Percentiles rank a stretch among this genome's conserved stretches.
Conservation (phyloP, 2,329 filamentous ascomycete genomes). For the Alternaria dauci region DNA sequence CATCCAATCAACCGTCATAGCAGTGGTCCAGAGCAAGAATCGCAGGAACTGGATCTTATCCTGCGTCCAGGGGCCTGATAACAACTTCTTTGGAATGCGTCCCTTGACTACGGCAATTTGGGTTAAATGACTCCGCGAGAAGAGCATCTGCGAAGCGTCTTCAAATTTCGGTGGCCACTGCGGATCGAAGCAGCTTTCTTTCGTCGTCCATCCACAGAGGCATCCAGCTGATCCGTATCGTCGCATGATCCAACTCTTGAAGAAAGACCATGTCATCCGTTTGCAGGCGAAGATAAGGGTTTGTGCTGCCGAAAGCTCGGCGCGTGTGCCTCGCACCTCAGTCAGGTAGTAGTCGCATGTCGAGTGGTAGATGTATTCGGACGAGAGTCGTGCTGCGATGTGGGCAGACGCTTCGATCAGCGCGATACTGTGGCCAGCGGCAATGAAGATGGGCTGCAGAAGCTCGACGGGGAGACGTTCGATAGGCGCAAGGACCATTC, state of each 20-base stretch:
- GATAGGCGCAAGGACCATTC: slow-evolving; percentile 41
- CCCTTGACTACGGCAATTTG: slow-evolving; percentile 38
- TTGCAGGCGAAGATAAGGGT: slow-evolving; percentile 37
- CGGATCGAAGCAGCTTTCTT: slow-evolving; percentile 38
- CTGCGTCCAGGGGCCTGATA: slow-evolving; percentile 37
- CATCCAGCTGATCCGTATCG: slow-evolving; percentile 35
- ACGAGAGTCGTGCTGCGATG: slow-evolving; percentile 48
- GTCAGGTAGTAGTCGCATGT: slow-evolving; percentile 39
- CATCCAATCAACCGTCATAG: slow-evolving; percentile 45
- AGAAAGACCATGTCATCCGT: slow-evolving; percentile 49
- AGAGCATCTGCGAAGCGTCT: slow-evolving; percentile 39
- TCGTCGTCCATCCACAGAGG: slow-evolving; percentile 28
- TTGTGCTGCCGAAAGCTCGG: slow-evolving; percentile 30
- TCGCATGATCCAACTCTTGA: slow-evolving; percentile 34
- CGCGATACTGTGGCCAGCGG: slow-evolving; percentile 55
- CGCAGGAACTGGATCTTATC: slow-evolving; percentile 43
- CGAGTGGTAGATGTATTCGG: slow-evolving; percentile 32
- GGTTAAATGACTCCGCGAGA: slow-evolving; percentile 39
- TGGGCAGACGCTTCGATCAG: slow-evolving; percentile 50
- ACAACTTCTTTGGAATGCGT: slow-evolving; percentile 41
- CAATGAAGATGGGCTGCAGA: slow-evolving; percentile 62
- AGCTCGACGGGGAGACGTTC: slow-evolving; percentile 61
- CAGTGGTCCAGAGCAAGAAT: slow-evolving; percentile 43
- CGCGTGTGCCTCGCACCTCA: slow-evolving; percentile 15
- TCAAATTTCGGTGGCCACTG: slow-evolving; percentile 45